Conservation (phyloP, 2,329 filamentous ascomycete species). For the Parascedosporium putredinis region DNA sequence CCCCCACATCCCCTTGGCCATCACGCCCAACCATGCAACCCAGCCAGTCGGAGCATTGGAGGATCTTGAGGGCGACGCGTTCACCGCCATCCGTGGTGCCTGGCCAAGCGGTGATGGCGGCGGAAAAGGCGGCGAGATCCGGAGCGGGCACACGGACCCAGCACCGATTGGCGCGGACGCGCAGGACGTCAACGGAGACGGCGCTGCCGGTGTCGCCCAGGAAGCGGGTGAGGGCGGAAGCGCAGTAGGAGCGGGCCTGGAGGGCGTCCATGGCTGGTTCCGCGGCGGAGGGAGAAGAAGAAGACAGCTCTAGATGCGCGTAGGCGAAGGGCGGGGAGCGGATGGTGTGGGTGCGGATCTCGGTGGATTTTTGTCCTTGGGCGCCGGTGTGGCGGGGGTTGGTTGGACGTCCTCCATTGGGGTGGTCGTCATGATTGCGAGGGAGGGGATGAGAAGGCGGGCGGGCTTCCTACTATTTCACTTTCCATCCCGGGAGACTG, state of each 20-base stretch:
- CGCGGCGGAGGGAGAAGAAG: conserved; percentile 13
- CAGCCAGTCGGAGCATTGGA: conserved; percentile 53
- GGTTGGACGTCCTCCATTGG: neutral
- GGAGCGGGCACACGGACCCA: conserved; percentile 56
- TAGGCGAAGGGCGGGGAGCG: conserved; percentile 44
- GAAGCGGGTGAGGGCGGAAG: conserved; percentile 54
- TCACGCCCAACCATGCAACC: conserved; percentile 44
- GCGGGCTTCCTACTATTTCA: neutral
- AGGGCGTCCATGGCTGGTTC: conserved; percentile 43
- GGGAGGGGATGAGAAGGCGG: neutral
- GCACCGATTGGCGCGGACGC: conserved; percentile 41
- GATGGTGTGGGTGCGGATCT: conserved; percentile 39
- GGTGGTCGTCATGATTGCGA: neutral
- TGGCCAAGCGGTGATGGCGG: conserved; percentile 56
- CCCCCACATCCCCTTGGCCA: conserved; percentile 35
- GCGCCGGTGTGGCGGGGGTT: neutral
- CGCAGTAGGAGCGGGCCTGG: conserved; percentile 52
- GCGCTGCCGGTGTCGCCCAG: conserved; percentile 58
- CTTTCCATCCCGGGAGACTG: neutral
- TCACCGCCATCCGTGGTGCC: conserved; percentile 31
- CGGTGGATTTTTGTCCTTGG: conserved; percentile 2
- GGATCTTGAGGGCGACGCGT: conserved; percentile 43
- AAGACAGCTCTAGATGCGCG: conserved; percentile 40
- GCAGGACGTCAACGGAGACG: conserved; percentile 61
- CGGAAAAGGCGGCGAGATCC: conserved; percentile 50